Evolutionary conservation across 192 early-diverging fungal genomes (phyloP).

Genomic region (Coemansia sp.): DNA sequence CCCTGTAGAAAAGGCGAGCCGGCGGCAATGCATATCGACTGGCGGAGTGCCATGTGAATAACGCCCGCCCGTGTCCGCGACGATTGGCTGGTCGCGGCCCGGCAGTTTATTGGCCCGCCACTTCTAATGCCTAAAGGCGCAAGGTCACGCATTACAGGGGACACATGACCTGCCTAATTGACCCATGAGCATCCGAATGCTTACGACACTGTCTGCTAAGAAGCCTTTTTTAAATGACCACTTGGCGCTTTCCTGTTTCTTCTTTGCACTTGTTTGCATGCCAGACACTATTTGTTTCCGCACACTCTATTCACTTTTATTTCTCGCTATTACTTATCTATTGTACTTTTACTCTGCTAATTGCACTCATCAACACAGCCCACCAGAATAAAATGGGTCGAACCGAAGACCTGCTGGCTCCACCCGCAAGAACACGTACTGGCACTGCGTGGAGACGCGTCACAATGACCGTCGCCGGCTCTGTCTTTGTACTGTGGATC

Average conservation of each 20-base stretch:
- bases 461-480: not conserved
- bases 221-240: not conserved
- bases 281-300: not conserved
- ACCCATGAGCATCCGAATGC: not conserved
- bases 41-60: not conserved
- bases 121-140: not conserved
- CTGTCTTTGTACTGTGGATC: conserved; percentile 8
- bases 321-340: no score
- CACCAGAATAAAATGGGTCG: not conserved
- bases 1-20: no score
- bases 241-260: not conserved
- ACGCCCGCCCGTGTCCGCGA: not conserved
- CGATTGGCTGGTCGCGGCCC: not conserved
- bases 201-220: not conserved
- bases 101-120: not conserved
- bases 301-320: no score
- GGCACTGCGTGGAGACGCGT: not conserved
- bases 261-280: not conserved
- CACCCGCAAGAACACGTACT: not conserved
- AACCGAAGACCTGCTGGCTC: not conserved
- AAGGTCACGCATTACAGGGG: not conserved
- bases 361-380: not conserved
- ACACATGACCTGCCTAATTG: not conserved
- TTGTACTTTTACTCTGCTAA: not conserved
- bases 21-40: no score